Base-by-base conservation (phyloP, 208 protist species). In the Porcisia hertigi region DNA sequence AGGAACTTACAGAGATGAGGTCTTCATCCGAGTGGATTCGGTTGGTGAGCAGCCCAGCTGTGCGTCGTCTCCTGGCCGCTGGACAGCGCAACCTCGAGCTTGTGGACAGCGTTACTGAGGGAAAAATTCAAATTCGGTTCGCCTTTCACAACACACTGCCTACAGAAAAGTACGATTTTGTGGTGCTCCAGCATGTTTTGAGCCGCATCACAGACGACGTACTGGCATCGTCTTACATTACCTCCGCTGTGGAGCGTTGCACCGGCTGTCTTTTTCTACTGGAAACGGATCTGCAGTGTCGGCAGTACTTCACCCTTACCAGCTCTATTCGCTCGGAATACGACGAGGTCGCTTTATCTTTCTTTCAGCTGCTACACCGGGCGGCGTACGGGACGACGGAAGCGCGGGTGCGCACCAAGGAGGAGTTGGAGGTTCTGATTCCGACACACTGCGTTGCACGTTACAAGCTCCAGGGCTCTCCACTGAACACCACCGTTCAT, bases 101-200 rank as follows among this genome's bases (percentile, higher is more conserved):
- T 23, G 72, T 73, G 3, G 59, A 62, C 18, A 41, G 14, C 52
- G 16, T 60, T 53, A 66, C 52, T 5, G n/a, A 73, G 8, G 73
- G 52, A 3, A 79, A 73, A 16, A 57, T 88, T 16, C 3, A 52
- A 5, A 73, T 85, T 16, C 5, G 9, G 6, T 85, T 74, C 49
- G 76, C 76, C 34, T 81, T 75, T 60, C 73, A 78, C 36, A 63
- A 62, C 47, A 62, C 54, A 5, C 53, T 80, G 36, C 81, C 81
- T 1, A n/a, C 45, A n/a, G 43, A 52, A 20, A 62, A 70, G 23
- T 92, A 76, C 55, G 88, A 96, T 70, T 94, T 96, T 76, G 82
- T 93, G 43, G 81, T 96, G n/a, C 63, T 92, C 52, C 90, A 93
- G 71, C 92, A 96, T 64, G 83, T 87, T 30, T 76, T 96, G 62